Evolutionary conservation across 257 asterid genomes (phyloP).

Genomic region (Penstemon eatonii): DNA sequence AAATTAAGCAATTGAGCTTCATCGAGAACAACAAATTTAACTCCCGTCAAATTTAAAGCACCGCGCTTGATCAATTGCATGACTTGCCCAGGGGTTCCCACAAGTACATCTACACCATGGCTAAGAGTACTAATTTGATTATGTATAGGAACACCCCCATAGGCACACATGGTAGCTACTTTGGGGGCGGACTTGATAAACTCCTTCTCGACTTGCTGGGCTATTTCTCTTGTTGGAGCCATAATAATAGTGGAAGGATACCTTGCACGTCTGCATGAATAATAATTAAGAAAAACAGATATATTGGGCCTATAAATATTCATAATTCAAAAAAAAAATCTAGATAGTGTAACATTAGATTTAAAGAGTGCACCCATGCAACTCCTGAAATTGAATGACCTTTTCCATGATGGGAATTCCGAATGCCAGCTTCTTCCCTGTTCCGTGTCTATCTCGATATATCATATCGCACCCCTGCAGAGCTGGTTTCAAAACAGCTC

Average conservation of each 20-base stretch:
- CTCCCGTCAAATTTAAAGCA: conserved; percentile 62
- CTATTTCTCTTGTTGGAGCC: conserved; percentile 99
- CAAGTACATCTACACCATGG: conserved; percentile 79
- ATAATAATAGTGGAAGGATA: conserved; percentile 72
- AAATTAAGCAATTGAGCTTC: conserved; percentile 99
- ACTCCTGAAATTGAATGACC: conserved; percentile 62
- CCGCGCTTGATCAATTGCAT: conserved; percentile 92
- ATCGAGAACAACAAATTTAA: conserved; percentile 83
- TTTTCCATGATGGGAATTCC: conserved; percentile 81
- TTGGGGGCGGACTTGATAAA: conserved; percentile 73
- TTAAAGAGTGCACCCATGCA: conserved; percentile 64
- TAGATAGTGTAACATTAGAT: conserved; percentile 6
- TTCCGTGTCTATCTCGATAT: conserved; percentile 93
- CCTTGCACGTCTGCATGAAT: conserved; percentile 62
- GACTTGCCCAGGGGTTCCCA: conserved; percentile 95
- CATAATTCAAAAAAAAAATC: background rate
- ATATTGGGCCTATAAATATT: background rate
- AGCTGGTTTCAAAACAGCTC: conserved; percentile 84
- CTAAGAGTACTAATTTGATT: conserved; percentile 83
- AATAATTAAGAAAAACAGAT: conserved; percentile 19
- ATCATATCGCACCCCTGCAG: conserved; percentile 95
- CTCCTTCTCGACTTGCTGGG: conserved; percentile 88
- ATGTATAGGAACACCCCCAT: conserved; percentile 82
- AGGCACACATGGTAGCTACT: conserved; percentile 80
- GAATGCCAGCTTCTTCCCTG: conserved; percentile 90